Evolutionary conservation across 1,284 basidiomycete genomes (phyloP).

Genomic region (Albatrellus sp.): DNA sequence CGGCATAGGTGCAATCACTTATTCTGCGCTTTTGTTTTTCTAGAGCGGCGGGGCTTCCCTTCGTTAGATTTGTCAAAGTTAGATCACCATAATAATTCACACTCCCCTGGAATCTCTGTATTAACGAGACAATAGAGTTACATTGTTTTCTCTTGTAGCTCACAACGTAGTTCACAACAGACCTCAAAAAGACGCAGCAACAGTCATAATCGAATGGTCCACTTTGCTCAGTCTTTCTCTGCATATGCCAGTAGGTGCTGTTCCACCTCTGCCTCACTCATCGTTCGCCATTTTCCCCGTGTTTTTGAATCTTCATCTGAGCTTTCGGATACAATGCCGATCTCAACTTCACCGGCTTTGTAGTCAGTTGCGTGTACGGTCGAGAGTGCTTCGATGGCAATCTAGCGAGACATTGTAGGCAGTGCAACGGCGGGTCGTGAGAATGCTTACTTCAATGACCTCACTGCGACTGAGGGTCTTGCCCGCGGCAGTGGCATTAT

Average conservation of each 20-base stretch:
- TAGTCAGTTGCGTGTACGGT: constrained; percentile 92
- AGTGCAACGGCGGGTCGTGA: not conserved
- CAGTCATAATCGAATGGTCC: too few species aligned
- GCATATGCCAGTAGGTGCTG: constrained; percentile 80
- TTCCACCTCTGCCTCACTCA: constrained; percentile 78
- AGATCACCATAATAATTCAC: constrained; percentile 2
- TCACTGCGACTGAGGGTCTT: constrained; percentile 51
- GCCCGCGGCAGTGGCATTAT: constrained; percentile 62
- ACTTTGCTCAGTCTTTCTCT: constrained; percentile 68
- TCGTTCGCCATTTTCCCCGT: constrained; percentile 70
- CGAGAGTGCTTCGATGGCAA: constrained; percentile 91
- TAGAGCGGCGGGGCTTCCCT: constrained; percentile 68
- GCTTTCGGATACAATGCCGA: constrained; percentile 67
- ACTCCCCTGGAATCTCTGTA: not conserved
- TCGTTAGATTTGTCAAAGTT: constrained; percentile 1
- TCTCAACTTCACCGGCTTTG: constrained; percentile 83
- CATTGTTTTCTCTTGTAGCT: too few species aligned
- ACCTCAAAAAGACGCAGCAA: too few species aligned
- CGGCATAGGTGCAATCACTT: not conserved
- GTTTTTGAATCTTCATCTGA: constrained; percentile 58
- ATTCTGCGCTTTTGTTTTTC: not conserved
- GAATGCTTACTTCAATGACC: constrained; percentile 65
- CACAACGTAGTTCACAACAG: too few species aligned
- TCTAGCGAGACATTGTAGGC: constrained; percentile 28
- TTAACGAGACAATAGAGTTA: not conserved